Evolutionary conservation across 257 asterid species (phyloP).

Genomic region (Solanum medicagineum): DNA sequence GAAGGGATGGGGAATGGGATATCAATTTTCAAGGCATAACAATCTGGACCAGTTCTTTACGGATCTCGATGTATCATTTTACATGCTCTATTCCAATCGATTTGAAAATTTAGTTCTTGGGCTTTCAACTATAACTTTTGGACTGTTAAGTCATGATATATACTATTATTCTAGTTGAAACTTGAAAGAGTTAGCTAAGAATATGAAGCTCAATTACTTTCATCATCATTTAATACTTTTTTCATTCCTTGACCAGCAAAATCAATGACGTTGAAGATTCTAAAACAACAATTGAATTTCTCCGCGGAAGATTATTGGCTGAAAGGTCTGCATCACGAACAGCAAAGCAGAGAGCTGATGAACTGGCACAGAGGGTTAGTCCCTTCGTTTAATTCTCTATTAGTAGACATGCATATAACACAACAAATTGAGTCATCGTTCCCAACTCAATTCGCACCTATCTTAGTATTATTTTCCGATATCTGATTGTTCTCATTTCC

Average conservation of each 20-base stretch:
- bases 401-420: neutral
- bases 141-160: neutral
- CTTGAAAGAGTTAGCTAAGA: neutral
- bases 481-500: neutral
- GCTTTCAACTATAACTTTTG: neutral
- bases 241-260: conserved; percentile 28
- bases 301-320: conserved; percentile 70
- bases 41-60: neutral
- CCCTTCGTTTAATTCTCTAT: neutral
- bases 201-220: neutral
- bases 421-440: neutral
- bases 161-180: neutral
- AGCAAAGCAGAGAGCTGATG: conserved; percentile 80
- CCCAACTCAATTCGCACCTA: neutral
- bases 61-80: neutral
- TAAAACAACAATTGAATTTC: conserved; percentile 73
- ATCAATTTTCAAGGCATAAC: neutral
- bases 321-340: conserved; percentile 84
- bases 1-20: neutral
- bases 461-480: neutral
- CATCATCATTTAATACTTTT: neutral
- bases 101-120: neutral
- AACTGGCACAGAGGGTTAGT: conserved; percentile 79
- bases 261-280: conserved; percentile 47
- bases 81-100: neutral